These are phyloP conservation scores for Syncephalastrum racemosum DNA, from an alignment of 371 early-diverging fungal species.

Conservation along the genomic window DNA sequence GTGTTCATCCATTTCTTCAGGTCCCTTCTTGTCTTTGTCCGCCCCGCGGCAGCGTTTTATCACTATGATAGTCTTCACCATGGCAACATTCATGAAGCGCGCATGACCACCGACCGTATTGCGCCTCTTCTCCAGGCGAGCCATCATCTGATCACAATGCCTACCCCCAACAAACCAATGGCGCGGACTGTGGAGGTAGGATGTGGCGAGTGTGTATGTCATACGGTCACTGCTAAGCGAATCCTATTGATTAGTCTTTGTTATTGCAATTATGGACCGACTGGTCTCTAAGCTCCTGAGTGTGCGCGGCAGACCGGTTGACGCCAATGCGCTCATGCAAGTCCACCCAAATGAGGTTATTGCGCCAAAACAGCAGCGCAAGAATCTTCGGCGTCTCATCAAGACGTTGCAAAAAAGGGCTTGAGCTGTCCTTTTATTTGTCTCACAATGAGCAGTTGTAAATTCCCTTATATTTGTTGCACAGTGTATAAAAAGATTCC, in stretches of 20 bases:
- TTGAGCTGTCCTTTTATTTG: too few species aligned
- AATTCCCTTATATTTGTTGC: too few species aligned
- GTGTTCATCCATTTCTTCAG: conserved; percentile 3
- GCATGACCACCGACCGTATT: conserved; percentile 19
- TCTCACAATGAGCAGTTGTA: too few species aligned
- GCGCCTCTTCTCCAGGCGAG: conserved; percentile 16
- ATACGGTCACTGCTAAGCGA: neutral
- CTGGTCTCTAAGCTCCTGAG: conserved; percentile 11
- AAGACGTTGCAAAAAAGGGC: too few species aligned
- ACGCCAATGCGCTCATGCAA: too few species aligned
- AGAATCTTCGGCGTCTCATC: too few species aligned
- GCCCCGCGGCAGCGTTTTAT: conserved; percentile 30
- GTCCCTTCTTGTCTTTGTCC: conserved; percentile 45
- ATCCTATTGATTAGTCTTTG: conserved; percentile 23
- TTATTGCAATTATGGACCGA: conserved; percentile 38
- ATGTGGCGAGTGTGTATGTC: neutral
- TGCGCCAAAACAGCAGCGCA: too few species aligned
- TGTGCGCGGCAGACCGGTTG: too few species aligned
- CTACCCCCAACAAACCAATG: conserved; percentile 52
- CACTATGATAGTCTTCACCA: conserved; percentile 49
- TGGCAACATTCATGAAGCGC: conserved; percentile 28
- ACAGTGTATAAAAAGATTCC: too few species aligned
- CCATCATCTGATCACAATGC: neutral
- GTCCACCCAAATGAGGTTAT: too few species aligned
- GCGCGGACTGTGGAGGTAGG: conserved; percentile 53